Evolutionary conservation across 805 yeast species (phyloP).

Genomic region (Myxozyma sirexii): DNA sequence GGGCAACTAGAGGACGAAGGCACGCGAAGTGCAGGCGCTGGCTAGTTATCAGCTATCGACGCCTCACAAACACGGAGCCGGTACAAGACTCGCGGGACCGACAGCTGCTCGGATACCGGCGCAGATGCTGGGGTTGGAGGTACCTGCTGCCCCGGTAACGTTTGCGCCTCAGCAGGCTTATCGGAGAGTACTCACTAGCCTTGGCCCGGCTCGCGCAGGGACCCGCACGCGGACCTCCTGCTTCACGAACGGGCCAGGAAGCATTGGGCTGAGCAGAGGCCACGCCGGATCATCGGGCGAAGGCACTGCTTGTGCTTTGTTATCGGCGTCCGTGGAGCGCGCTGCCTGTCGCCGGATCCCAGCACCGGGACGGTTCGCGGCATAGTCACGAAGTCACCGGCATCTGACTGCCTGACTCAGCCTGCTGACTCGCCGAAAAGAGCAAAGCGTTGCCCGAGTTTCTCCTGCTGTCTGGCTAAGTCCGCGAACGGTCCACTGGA

Average conservation of each 20-base stretch:
- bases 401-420: neutral
- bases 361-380: too few relatives aligned
- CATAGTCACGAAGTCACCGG: neutral
- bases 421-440: neutral
- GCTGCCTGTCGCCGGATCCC: too few relatives aligned
- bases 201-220: neutral
- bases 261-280: neutral
- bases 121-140: neutral
- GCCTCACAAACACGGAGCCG: neutral
- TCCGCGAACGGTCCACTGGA: neutral
- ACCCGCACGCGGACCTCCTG: neutral
- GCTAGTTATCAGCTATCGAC: neutral
- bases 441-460: neutral
- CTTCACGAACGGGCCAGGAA: neutral
- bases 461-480: neutral
- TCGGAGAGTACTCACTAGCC: too few relatives aligned
- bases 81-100: neutral
- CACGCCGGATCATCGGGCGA: neutral
- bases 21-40: too few relatives aligned
- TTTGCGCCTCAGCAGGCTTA: neutral
- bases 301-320: too few relatives aligned
- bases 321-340: too few relatives aligned
- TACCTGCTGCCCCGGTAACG: neutral
- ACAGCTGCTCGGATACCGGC: neutral
- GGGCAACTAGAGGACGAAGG: neutral